Evolutionary conservation across 1,284 basidiomycete genomes (phyloP), one percentile per base, ranked within the genome.

Genomic region (Trametes pubescens): DNA sequence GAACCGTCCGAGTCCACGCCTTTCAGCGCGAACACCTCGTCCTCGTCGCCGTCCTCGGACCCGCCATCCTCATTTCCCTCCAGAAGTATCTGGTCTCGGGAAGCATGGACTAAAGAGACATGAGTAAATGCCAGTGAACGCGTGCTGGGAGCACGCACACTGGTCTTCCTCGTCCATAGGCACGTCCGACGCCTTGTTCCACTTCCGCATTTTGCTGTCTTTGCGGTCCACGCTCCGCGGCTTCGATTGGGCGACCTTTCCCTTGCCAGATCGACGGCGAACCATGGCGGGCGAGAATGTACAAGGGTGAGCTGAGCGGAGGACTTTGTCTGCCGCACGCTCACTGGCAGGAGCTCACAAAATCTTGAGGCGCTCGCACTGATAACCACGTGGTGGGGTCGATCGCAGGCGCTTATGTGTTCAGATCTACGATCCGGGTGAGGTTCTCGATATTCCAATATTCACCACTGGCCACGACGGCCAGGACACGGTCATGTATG

Each of bases 61-160:
- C 78, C 80, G 21, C 66, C 72, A 21, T 74, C 72, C n/a, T 77
- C 74, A 40, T 81, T 80, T 13, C 84, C 87, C 55, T 93, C 88
- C 8, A 97, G 81, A 13, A 93, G 81, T 64, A 97, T 92, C 74
- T 88, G 86, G 73, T 98, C 95, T 58, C 88, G 84, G 61, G 85
- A 85, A 0, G 81, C 78, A 74, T 92, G 89, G 71, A 92, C 91
- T 93, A 46, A 3, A 18, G 10, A 24, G 29, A 63, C 62, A 54
- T 16, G 2, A 38, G 59, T 22, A n/a, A 14, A 44, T 14, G 40
- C 32, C 10, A 0, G 18, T 21, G 18, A 40, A 21, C 58, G 38
- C 32, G 47, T 48, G 57, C 37, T 3, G 43, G 51, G 53, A 48
- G 44, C 13, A 80, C 87, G 69, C 70, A 92, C 91, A 93, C 72